phyloP scores from a whole-genome alignment of 345 rosid genomes.

The Turnera subulata region DNA sequence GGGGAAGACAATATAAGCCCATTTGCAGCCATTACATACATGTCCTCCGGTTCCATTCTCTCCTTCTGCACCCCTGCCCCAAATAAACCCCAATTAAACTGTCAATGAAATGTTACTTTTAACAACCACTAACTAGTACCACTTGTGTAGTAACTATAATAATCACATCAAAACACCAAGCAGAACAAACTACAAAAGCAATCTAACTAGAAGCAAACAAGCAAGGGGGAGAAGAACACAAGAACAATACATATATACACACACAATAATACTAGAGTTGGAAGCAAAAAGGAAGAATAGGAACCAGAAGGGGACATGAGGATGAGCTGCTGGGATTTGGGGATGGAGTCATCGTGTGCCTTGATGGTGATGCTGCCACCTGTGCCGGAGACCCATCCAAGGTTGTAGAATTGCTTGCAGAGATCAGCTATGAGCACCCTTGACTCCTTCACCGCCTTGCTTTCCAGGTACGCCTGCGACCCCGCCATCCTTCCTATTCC shows the following conservation, averaged over 20 bases:
- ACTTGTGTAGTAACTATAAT: too few relatives aligned
- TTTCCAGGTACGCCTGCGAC: slow-evolving; percentile 66
- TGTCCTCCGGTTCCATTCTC: slow-evolving; percentile 91
- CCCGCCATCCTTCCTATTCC: slow-evolving; percentile 23
- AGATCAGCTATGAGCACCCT: slow-evolving; percentile 62
- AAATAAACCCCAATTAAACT: slow-evolving; percentile 11
- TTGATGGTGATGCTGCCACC: slow-evolving; percentile 90
- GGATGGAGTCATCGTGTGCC: slow-evolving; percentile 73
- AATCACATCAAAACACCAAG: neutral
- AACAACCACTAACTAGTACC: too few relatives aligned
- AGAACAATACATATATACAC: neutral
- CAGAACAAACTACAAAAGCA: neutral
- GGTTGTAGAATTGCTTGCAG: slow-evolving; percentile 78
- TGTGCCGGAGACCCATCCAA: slow-evolving; percentile 95
- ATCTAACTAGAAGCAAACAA: neutral
- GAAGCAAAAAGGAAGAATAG: neutral
- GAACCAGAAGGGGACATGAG: slow-evolving; percentile 97
- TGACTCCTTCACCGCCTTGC: slow-evolving; percentile 60
- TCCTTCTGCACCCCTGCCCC: slow-evolving; percentile 92
- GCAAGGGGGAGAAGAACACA: neutral
- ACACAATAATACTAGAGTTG: neutral
- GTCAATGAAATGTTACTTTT: too few relatives aligned
- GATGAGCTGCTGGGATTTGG: slow-evolving; percentile 69
- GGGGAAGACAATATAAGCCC: slow-evolving; percentile 64
- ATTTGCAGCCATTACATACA: slow-evolving; percentile 72